Evolutionary conservation across 106 monocot species (phyloP).

Genomic region (Dendrobium officinale): DNA sequence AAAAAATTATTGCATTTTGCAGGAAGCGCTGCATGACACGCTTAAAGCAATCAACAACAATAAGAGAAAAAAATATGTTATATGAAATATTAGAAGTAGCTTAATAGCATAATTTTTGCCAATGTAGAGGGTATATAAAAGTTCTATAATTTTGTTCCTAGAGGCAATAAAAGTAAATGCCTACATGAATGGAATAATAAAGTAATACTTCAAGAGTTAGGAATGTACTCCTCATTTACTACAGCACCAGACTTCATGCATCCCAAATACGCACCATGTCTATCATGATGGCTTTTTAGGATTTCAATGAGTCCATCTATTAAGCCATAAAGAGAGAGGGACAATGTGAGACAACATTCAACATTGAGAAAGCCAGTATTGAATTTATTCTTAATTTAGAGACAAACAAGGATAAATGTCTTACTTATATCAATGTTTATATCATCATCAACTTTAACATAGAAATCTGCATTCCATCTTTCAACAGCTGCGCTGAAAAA

Average conservation of each 20-base stretch:
- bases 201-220: constrained; percentile 8
- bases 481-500: constrained; percentile 90
- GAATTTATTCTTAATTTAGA: neutral
- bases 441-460: constrained; percentile 95
- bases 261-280: constrained; percentile 72
- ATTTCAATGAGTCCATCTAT: constrained; percentile 82
- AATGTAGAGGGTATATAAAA: too few relatives aligned
- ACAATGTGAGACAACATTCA: neutral
- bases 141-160: too few relatives aligned
- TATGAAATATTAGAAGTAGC: too few relatives aligned
- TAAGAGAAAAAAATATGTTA: too few relatives aligned
- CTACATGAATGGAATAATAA: neutral
- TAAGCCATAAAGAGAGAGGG: constrained; percentile 1
- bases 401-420: neutral
- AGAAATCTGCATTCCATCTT: constrained; percentile 96
- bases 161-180: neutral
- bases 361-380: neutral
- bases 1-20: neutral
- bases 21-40: neutral
- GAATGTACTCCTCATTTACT: constrained; percentile 75
- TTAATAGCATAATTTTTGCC: too few relatives aligned
- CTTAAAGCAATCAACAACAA: too few relatives aligned
- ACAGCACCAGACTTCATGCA: constrained; percentile 98
- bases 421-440: constrained; percentile 84
- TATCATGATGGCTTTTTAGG: constrained; percentile 65